phyloP scores from a whole-genome alignment of 108 stramenopile genomes.

The Nannochloropsis gaditana region DNA sequence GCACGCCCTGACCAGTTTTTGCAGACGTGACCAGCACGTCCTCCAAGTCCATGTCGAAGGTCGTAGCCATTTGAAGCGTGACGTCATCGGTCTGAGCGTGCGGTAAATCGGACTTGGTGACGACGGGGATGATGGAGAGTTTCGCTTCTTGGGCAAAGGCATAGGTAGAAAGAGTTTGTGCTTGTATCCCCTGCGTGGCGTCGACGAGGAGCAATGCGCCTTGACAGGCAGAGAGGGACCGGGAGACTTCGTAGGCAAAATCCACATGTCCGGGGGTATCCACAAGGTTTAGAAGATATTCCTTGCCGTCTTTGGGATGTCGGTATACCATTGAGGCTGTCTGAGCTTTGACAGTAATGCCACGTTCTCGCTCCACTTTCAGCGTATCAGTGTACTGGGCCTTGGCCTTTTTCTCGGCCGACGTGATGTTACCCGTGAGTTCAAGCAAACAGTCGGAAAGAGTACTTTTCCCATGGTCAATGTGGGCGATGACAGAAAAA shows the following conservation, averaged over 20 bases:
- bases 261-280: constrained; percentile 95
- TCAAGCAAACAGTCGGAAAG: constrained; percentile 59
- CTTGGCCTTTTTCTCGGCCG: constrained; percentile 43
- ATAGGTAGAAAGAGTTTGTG: constrained; percentile 62
- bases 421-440: constrained; percentile 39
- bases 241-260: constrained; percentile 88
- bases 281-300: constrained; percentile 68
- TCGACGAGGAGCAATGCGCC: constrained; percentile 96
- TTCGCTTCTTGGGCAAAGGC: constrained; percentile 39
- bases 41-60: constrained; percentile 81
- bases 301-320: constrained; percentile 45
- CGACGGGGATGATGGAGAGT: constrained; percentile 47
- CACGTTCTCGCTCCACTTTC: constrained; percentile 67
- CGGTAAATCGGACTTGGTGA: constrained; percentile 69
- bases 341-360: constrained; percentile 92
- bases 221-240: constrained; percentile 69
- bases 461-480: constrained; percentile 85
- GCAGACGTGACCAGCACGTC: constrained; percentile 78
- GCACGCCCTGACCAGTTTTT: constrained; percentile 78
- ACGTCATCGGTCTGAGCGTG: constrained; percentile 91
- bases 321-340: constrained; percentile 71
- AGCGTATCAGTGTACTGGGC: constrained; percentile 55
- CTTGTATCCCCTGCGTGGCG: constrained; percentile 96
- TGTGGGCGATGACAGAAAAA: constrained; percentile 53
- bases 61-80: constrained; percentile 75